phyloP scores from a whole-genome alignment of 148 eudicot genomes.

The Silene uniflora region DNA sequence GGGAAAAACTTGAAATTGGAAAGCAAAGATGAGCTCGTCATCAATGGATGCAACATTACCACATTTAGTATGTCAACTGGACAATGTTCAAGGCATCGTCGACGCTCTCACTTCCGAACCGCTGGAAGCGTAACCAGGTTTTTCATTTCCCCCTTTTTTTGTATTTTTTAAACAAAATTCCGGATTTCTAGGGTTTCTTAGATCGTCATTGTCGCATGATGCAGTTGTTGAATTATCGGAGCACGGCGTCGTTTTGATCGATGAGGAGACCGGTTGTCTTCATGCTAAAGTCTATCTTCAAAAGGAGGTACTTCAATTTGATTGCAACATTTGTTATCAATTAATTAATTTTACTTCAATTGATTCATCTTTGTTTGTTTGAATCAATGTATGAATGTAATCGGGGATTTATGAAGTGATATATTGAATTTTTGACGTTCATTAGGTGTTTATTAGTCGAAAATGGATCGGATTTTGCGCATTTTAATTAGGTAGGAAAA shows the following conservation, averaged over 20 bases:
- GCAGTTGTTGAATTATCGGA: conserved; percentile 86
- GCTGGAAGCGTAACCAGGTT: conserved; percentile 97
- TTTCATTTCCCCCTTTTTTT: neutral
- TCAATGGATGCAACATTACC: conserved; percentile 43
- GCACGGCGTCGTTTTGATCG: conserved; percentile 85
- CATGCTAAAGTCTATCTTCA: conserved; percentile 97
- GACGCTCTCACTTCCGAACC: conserved; percentile 89
- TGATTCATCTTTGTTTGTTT: neutral
- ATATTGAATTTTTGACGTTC: neutral
- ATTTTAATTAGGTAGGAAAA: neutral
- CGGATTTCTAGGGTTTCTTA: conserved; percentile 14
- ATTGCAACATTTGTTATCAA: neutral
- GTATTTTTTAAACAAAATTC: neutral
- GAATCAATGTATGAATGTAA: neutral
- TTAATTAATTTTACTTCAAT: neutral
- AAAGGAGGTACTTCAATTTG: conserved; percentile 51
- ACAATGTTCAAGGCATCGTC: conserved; percentile 94
- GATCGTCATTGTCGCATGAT: conserved; percentile 35
- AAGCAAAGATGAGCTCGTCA: conserved; percentile 52
- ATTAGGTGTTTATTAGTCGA: neutral
- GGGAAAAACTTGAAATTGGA: neutral
- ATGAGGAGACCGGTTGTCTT: conserved; percentile 85
- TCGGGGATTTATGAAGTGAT: neutral
- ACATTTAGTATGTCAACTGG: conserved; percentile 67
- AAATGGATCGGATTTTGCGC: neutral